Evolutionary conservation across 1,139 yeast genomes (phyloP).

Genomic region (Candida sojae): DNA sequence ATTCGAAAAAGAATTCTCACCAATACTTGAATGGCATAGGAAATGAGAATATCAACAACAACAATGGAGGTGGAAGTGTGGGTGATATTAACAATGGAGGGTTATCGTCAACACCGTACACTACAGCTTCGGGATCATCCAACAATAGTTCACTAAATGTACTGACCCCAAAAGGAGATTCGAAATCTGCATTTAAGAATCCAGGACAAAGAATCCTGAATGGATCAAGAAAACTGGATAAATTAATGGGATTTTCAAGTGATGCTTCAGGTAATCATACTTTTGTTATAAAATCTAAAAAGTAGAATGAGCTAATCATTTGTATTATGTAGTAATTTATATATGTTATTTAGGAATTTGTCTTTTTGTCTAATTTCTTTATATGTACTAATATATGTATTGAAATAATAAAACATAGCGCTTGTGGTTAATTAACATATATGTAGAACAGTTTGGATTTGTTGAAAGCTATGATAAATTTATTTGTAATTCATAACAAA

Average conservation of each 20-base stretch:
- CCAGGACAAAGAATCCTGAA: conserved; percentile 27
- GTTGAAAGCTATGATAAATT: no score
- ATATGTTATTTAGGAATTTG: no score
- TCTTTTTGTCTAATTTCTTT: background rate
- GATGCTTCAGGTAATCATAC: conserved; percentile 46
- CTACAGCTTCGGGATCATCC: conserved; percentile 10
- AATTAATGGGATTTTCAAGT: conserved; percentile 45
- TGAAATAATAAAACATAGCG: no score
- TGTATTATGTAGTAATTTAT: background rate
- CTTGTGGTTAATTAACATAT: no score
- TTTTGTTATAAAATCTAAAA: conserved; percentile 41
- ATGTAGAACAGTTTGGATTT: no score
- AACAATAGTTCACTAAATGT: conserved; percentile 1
- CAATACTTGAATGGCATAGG: background rate
- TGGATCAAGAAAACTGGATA: conserved; percentile 25
- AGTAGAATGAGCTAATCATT: conserved; percentile 20
- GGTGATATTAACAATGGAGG: background rate
- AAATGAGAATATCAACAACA: background rate
- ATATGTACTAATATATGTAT: no score
- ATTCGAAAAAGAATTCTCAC: conserved; percentile 7
- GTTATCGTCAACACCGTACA: conserved; percentile 8
- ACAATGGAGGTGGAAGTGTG: background rate
- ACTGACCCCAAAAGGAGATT: conserved; percentile 8
- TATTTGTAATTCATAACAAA: no score
- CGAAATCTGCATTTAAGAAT: conserved; percentile 20